Conservation (phyloP, 139 green algal genomes). For the Picochlorum sp. region DNA sequence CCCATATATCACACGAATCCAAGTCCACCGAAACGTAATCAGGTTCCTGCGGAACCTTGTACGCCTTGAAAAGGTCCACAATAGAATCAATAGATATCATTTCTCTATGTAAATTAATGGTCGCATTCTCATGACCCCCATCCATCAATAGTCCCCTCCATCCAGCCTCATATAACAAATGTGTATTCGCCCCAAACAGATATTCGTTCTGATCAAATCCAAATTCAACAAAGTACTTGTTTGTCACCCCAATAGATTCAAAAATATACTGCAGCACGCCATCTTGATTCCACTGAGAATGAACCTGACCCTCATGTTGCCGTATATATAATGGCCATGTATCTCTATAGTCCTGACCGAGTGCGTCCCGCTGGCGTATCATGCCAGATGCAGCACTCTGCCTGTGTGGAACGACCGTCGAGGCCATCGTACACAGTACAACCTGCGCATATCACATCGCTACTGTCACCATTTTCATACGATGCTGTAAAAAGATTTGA, state of each 20-base stretch:
- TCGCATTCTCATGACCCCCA: neutral
- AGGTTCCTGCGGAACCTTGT: neutral
- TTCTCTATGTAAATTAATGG: neutral
- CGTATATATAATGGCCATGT: no score
- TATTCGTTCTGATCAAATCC: neutral
- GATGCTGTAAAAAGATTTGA: no score
- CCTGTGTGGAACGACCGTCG: no score
- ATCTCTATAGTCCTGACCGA: no score
- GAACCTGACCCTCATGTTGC: neutral
- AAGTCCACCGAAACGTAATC: conserved; percentile 14
- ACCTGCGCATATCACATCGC: no score
- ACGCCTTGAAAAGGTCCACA: conserved; percentile 1
- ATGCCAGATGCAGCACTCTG: no score
- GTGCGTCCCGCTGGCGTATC: no score
- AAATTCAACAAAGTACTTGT: conserved; percentile 14
- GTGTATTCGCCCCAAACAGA: neutral
- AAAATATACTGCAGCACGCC: conserved; percentile 3
- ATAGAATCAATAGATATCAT: conserved; percentile 14
- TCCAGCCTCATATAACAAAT: neutral
- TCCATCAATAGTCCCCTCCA: conserved; percentile 8
- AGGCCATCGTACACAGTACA: no score
- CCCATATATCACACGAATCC: conserved; percentile 11
- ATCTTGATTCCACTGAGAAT: neutral
- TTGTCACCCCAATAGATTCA: neutral
- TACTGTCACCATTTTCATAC: no score